Evolutionary conservation across 306 rosid genomes (phyloP).

Genomic region (Vigna reflexopilosa): DNA sequence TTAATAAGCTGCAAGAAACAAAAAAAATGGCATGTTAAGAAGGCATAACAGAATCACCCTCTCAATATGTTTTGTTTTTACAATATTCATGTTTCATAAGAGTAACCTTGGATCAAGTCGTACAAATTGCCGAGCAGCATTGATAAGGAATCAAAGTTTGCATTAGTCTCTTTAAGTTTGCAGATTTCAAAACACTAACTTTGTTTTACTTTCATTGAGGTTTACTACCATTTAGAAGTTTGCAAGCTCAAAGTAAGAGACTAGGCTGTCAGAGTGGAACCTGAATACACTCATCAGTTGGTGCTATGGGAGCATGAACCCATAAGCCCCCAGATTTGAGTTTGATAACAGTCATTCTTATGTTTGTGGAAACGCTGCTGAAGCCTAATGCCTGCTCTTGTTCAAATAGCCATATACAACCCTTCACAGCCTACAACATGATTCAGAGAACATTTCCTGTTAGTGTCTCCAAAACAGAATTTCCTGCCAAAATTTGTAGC

Average conservation of each 20-base stretch:
- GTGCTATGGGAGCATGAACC: constrained; percentile 98
- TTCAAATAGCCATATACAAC: constrained; percentile 88
- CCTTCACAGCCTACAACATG: constrained; percentile 78
- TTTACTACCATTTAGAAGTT: constrained; percentile 14
- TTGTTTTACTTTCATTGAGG: constrained; percentile 7
- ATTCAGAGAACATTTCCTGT: constrained; percentile 28
- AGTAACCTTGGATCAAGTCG: constrained; percentile 28
- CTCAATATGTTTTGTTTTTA: background rate
- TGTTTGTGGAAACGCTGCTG: constrained; percentile 99
- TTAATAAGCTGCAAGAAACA: constrained; percentile 73
- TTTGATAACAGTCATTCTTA: constrained; percentile 93
- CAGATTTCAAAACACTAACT: background rate
- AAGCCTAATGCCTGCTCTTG: constrained; percentile 99
- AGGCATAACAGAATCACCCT: constrained; percentile 25
- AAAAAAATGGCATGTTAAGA: constrained; percentile 25
- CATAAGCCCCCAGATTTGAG: constrained; percentile 96
- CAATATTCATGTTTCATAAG: background rate
- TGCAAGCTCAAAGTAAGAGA: constrained; percentile 30
- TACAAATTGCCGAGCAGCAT: background rate
- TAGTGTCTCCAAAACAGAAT: constrained; percentile 37
- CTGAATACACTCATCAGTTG: constrained; percentile 97
- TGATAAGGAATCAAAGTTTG: constrained; percentile 29
- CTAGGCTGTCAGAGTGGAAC: constrained; percentile 51
- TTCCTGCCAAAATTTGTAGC: constrained; percentile 1
- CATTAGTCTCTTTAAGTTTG: background rate